Percentiles rank a stretch among this genome's conserved stretches.
These are phyloP conservation scores for Neofusicoccum laricinum DNA, from an alignment of 2,329 filamentous ascomycete species.

Conservation along the genomic window DNA sequence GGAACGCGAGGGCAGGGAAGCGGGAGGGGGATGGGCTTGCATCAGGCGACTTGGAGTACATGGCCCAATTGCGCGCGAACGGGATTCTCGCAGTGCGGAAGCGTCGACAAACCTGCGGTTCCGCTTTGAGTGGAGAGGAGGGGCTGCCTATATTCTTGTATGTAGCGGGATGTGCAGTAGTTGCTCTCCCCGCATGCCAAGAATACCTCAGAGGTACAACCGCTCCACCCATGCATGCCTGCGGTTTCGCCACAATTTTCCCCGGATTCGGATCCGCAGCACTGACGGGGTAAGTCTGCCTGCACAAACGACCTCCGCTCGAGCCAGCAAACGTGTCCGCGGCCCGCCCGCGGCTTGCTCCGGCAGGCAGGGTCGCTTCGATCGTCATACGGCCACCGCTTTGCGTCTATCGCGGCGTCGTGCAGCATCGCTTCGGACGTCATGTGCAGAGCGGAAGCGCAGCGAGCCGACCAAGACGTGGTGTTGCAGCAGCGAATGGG, in stretches of 20 bases:
- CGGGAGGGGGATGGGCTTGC: neutral
- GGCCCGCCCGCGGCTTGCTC: neutral
- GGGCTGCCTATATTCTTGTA: neutral
- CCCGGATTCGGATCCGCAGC: constrained; percentile 11
- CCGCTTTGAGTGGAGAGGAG: neutral
- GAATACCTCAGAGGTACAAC: neutral
- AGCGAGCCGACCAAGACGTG: neutral
- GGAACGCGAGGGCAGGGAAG: neutral
- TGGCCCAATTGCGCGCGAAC: neutral
- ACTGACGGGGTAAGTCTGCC: neutral
- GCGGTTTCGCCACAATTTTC: neutral
- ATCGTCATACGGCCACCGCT: neutral
- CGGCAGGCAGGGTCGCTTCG: neutral
- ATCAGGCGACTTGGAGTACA: neutral
- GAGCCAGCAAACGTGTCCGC: neutral
- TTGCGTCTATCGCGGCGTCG: neutral
- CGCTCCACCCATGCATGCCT: neutral
- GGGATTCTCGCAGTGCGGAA: neutral
- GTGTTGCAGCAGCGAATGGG: neutral
- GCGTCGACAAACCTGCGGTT: neutral
- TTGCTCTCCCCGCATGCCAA: constrained; percentile 1
- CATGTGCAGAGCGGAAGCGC: neutral
- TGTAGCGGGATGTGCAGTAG: neutral
- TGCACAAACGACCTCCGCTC: too few species aligned
- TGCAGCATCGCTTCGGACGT: neutral